A percentile compares a stretch with the other conserved stretches of the same genome.
Conservation (phyloP, 179 eudicot species). For the Patellifolia procumbens region DNA sequence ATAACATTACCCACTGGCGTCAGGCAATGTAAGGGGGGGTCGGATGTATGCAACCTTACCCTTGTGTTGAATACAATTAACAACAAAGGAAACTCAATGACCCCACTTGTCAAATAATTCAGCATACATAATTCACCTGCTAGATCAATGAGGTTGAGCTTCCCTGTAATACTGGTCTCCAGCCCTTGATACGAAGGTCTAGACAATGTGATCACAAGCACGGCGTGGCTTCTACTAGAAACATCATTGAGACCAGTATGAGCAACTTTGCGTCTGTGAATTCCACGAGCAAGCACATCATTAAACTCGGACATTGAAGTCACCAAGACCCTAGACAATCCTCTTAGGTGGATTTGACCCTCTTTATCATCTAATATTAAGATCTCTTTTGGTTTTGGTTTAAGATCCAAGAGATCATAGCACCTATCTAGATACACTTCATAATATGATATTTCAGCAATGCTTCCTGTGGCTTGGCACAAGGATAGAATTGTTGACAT, state of each 20-base stretch:
- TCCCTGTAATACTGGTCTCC: slow-evolving; percentile 45
- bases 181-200: slow-evolving; percentile 39
- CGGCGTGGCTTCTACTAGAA: slow-evolving; percentile 93
- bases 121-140: slow-evolving; percentile 55
- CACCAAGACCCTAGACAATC: slow-evolving; percentile 63
- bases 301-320: slow-evolving; percentile 57
- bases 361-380: slow-evolving; percentile 72
- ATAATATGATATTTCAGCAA: slow-evolving; percentile 68
- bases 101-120: neutral
- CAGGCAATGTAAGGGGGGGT: too few relatives aligned
- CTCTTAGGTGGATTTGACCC: slow-evolving; percentile 69
- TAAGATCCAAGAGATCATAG: slow-evolving; percentile 77
- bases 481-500: slow-evolving; percentile 64
- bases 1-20: too few relatives aligned
- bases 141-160: slow-evolving; percentile 86
- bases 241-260: slow-evolving; percentile 81
- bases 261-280: slow-evolving; percentile 80
- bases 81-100: neutral
- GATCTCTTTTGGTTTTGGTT: slow-evolving; percentile 65
- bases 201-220: slow-evolving; percentile 62
- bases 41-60: too few relatives aligned
- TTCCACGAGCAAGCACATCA: slow-evolving; percentile 59
- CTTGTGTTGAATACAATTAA: too few relatives aligned
- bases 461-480: slow-evolving; percentile 55
- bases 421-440: slow-evolving; percentile 88